phyloP scores from a whole-genome alignment of 1,284 basidiomycete genomes.

The Cryptococcus floricola region DNA sequence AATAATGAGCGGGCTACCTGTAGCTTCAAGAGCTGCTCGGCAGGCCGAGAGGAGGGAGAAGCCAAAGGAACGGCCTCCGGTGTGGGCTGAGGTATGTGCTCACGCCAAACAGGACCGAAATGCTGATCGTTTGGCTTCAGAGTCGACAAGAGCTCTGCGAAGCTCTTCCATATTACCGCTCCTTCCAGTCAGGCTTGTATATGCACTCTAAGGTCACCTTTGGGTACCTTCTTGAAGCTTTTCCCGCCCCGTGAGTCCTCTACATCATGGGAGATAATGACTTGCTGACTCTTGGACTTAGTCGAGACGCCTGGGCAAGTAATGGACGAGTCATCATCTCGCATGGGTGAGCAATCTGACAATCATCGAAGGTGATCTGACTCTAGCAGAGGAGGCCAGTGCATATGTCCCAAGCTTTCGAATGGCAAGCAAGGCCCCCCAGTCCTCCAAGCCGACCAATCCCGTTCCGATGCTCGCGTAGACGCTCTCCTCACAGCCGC shows the following conservation, averaged over 20 bases:
- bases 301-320: constrained; percentile 41
- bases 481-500: constrained; percentile 32
- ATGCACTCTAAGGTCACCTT: constrained; percentile 33
- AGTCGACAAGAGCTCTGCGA: constrained; percentile 46
- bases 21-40: no score
- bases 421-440: constrained; percentile 17
- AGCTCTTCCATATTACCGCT: constrained; percentile 44
- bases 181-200: constrained; percentile 45
- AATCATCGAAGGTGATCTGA: neutral
- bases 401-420: constrained; percentile 10
- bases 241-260: constrained; percentile 33
- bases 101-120: neutral
- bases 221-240: constrained; percentile 44
- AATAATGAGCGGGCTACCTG: no score
- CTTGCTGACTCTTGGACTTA: constrained; percentile 11
- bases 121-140: constrained; percentile 9
- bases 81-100: constrained; percentile 40
- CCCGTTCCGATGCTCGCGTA: constrained; percentile 27
- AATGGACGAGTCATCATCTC: constrained; percentile 40
- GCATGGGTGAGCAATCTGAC: constrained; percentile 29
- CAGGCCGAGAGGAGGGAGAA: no score
- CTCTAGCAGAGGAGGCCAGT: constrained; percentile 28
- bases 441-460: constrained; percentile 34
- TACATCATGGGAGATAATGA: neutral
- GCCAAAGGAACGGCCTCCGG: constrained; percentile 19